Conservation (phyloP, 257 asterid genomes). For the Petrea volubilis region DNA sequence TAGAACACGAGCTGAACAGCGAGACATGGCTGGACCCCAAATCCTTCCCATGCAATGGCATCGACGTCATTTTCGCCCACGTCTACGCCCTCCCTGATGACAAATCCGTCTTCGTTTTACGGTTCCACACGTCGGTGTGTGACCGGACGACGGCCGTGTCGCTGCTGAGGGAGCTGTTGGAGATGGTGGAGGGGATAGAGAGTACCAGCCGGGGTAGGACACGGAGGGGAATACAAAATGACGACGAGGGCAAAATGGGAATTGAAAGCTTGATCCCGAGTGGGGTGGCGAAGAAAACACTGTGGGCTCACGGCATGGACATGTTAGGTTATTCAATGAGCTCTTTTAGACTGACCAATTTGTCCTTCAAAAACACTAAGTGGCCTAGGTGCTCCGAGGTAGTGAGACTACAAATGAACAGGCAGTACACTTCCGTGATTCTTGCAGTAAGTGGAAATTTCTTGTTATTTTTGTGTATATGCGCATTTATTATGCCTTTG, state of each 20-base stretch:
- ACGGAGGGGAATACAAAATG: conserved; percentile 8
- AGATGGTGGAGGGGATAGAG: conserved; percentile 27
- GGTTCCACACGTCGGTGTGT: conserved; percentile 60
- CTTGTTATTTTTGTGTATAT: too few relatives aligned
- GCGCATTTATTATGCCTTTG: too few relatives aligned
- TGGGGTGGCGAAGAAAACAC: conserved; percentile 50
- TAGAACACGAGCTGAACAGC: conserved; percentile 59
- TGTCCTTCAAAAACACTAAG: conserved; percentile 43
- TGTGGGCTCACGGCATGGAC: conserved; percentile 72
- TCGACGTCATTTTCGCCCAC: conserved; percentile 35
- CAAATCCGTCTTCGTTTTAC: conserved; percentile 35
- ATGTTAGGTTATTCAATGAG: conserved; percentile 64
- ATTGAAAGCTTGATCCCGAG: conserved; percentile 54
- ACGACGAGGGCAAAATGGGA: conserved; percentile 47
- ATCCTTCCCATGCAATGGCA: conserved; percentile 47
- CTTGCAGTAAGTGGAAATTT: conserved; percentile 41
- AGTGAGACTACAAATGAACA: conserved; percentile 47
- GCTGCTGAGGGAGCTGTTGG: conserved; percentile 63
- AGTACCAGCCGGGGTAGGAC: conserved; percentile 8
- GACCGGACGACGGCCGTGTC: conserved; percentile 72
- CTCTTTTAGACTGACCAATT: conserved; percentile 50
- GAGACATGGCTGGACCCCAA: conserved; percentile 46
- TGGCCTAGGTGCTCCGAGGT: conserved; percentile 51
- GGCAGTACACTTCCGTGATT: conserved; percentile 40
- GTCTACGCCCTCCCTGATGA: conserved; percentile 39